These are phyloP conservation scores for Madurella mycetomatis DNA, from an alignment of 2,329 filamentous ascomycete genomes.

Conservation along the genomic window DNA sequence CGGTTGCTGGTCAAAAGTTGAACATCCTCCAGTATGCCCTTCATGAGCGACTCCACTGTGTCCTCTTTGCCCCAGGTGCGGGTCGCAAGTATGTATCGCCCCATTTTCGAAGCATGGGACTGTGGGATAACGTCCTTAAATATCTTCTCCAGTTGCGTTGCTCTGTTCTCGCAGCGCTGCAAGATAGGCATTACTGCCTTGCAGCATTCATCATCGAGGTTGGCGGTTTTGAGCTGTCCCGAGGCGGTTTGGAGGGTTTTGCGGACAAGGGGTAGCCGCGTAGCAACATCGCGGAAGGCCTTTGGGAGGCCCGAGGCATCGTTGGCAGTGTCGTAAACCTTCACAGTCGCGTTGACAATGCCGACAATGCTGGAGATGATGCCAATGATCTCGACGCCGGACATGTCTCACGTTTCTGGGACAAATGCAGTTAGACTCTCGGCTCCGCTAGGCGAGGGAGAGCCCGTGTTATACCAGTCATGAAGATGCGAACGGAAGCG, in stretches of 20 bases:
- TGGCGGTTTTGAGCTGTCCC: neutral
- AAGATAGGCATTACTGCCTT: neutral
- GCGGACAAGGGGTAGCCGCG: constrained; percentile 4
- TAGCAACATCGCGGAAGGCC: constrained; percentile 6
- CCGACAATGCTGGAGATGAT: constrained; percentile 7
- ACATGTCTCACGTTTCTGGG: neutral
- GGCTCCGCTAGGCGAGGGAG: too few species aligned
- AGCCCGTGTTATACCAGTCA: too few species aligned
- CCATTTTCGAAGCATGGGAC: neutral
- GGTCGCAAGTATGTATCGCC: constrained; percentile 1
- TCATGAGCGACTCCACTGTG: constrained; percentile 1
- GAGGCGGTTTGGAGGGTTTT: constrained; percentile 2
- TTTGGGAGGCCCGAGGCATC: constrained; percentile 8
- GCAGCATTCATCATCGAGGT: neutral
- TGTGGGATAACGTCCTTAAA: constrained; percentile 1
- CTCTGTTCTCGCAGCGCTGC: neutral
- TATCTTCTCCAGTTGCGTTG: constrained; percentile 1
- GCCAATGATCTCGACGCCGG: constrained; percentile 8
- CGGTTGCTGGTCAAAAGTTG: neutral
- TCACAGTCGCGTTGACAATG: constrained; percentile 4
- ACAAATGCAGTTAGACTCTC: too few species aligned
- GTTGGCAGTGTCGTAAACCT: constrained; percentile 4
- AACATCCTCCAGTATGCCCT: constrained; percentile 1
- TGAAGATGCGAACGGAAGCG: too few species aligned
- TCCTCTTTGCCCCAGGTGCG: constrained; percentile 1